Percentiles rank a stretch among this genome's conserved stretches.
Conservation (phyloP, 768 basidiomycete genomes). For the Termitomyces bulborhizus region DNA sequence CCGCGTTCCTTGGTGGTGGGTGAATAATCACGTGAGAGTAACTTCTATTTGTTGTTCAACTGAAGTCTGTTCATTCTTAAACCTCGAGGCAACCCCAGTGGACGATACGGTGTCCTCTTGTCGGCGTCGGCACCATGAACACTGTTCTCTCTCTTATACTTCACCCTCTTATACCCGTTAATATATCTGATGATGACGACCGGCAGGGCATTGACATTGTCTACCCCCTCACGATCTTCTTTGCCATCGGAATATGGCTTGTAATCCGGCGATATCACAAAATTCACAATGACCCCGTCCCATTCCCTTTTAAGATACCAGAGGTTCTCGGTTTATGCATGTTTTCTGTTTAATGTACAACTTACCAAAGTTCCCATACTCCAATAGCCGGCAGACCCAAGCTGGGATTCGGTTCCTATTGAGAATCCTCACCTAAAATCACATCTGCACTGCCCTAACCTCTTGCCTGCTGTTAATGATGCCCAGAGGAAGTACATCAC, state of each 20-base stretch:
- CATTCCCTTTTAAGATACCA: conserved; percentile 55
- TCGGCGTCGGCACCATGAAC: conserved; percentile 28
- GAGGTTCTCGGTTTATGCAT: conserved; percentile 32
- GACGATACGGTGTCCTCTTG: background rate
- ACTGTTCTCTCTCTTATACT: conserved; percentile 42
- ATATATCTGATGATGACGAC: conserved; percentile 42
- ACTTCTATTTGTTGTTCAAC: conserved; percentile 1
- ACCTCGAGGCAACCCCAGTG: background rate
- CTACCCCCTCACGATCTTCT: conserved; percentile 44
- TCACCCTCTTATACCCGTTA: conserved; percentile 47
- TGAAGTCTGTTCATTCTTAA: background rate
- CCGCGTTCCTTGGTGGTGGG: too few species aligned
- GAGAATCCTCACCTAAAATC: conserved; percentile 55
- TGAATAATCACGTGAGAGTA: conserved; percentile 1
- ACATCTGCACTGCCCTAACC: conserved; percentile 49
- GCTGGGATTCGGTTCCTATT: conserved; percentile 51
- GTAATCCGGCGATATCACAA: conserved; percentile 72
- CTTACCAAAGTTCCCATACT: background rate
- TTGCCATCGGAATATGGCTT: conserved; percentile 75
- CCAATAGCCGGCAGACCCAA: conserved; percentile 50
- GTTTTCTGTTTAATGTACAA: background rate
- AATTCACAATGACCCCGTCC: conserved; percentile 65
- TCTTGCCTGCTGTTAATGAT: conserved; percentile 43
- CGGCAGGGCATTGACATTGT: conserved; percentile 48
- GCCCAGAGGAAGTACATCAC: conserved; percentile 70